Evolutionary conservation across 2,329 filamentous ascomycete genomes (phyloP).

Genomic region (Aspergillus flavus): DNA sequence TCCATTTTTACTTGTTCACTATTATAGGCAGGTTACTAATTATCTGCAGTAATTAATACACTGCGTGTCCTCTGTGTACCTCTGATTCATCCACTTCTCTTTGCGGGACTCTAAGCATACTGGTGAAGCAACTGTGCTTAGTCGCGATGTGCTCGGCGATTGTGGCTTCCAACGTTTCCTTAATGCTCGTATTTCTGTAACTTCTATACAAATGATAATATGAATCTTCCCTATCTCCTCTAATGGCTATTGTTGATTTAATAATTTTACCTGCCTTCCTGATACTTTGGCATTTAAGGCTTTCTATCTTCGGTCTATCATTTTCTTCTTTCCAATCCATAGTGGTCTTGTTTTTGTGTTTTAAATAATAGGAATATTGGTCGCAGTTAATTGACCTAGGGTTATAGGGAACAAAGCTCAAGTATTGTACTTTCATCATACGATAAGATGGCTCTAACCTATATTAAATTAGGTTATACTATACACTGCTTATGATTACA

Average conservation of each 20-base stretch:
- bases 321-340: background rate
- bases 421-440: background rate
- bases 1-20: background rate
- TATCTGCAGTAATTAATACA: slow-evolving; percentile 31
- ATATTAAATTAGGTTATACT: background rate
- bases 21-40: slow-evolving; percentile 19
- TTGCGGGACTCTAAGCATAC: background rate
- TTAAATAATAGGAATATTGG: background rate
- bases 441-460: background rate
- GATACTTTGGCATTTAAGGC: slow-evolving; percentile 1
- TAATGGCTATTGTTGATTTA: slow-evolving; percentile 12
- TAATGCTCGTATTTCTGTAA: background rate
- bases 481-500: background rate
- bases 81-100: background rate
- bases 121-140: background rate
- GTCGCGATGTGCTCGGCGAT: background rate
- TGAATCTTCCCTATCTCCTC: slow-evolving; percentile 1
- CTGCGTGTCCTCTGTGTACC: background rate
- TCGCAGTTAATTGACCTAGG: background rate
- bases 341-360: background rate
- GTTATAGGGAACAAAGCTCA: background rate
- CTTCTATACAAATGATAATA: background rate
- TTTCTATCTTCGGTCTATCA: background rate
- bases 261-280: slow-evolving; percentile 9
- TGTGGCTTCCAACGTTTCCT: background rate